phyloP scores from a whole-genome alignment of 2,329 filamentous ascomycete species.

The Periglandula ipomoeae region DNA sequence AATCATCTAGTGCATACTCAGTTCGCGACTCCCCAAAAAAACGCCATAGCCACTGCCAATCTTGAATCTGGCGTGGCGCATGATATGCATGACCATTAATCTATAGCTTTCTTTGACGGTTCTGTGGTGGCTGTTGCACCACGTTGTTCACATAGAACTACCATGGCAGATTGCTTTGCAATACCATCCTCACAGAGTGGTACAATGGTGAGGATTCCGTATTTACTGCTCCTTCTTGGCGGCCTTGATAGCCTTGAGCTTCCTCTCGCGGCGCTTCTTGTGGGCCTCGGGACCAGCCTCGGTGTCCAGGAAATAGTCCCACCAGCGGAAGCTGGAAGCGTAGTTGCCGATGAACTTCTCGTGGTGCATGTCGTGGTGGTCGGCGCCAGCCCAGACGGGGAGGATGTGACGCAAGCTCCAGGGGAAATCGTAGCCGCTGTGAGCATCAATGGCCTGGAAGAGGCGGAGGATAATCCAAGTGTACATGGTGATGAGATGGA shows the following conservation, averaged over 20 bases:
- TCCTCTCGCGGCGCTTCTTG: slow-evolving; percentile 73
- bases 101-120: slow-evolving; percentile 4
- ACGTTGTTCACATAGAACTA: too few relatives aligned
- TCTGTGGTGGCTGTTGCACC: too few relatives aligned
- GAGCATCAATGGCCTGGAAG: slow-evolving; percentile 95
- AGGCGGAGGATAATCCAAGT: slow-evolving; percentile 86
- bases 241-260: slow-evolving; percentile 51
- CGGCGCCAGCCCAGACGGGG: slow-evolving; percentile 94
- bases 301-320: slow-evolving; percentile 90
- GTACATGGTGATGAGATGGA: slow-evolving; percentile 98
- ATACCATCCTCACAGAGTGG: not conserved
- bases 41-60: slow-evolving; percentile 21
- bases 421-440: slow-evolving; percentile 97
- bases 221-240: slow-evolving; percentile 58
- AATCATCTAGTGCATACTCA: slow-evolving; percentile 17
- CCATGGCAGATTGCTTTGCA: too few relatives aligned
- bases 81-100: slow-evolving; percentile 7
- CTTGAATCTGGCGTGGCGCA: slow-evolving; percentile 12
- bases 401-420: slow-evolving; percentile 94
- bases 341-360: slow-evolving; percentile 99
- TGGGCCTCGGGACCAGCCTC: slow-evolving; percentile 83
- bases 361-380: slow-evolving; percentile 95
- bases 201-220: not conserved
- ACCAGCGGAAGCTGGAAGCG: slow-evolving; percentile 96
- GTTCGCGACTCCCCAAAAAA: slow-evolving; percentile 12